Evolutionary conservation across 2,329 filamentous ascomycete genomes (phyloP), one percentile per base, ranked within the genome.

Genomic region (Colletotrichum acutatum): DNA sequence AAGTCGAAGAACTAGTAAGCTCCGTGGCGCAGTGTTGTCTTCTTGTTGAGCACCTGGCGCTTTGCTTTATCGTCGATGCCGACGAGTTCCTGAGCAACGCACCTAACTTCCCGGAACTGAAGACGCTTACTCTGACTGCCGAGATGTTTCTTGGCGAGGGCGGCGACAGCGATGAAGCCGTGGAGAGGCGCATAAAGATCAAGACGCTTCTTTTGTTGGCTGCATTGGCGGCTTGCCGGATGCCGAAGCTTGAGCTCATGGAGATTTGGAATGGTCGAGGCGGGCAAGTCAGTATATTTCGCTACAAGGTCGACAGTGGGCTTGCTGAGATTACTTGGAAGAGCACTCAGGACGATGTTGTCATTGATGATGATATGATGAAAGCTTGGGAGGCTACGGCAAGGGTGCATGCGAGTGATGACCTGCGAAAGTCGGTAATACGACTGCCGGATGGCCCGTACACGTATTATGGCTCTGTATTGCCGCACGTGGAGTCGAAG

Each of bases 181-280:
- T 14, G 9, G 30, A 49, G 3, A 19, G 16, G 66, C n/a, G 1
- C 7, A 64, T 1, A 1, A 57, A 5, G 5, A 28, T 52, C 7
- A 12, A 9, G 16, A 52, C 32, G 0, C 14, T 68, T 24, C 24
- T 68, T 2, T 8, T 46, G 1, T 19, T 28, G 19, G 66, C 59
- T 26, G 52, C 59, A 0, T 1, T 3, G 9, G 66, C 52, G 32
- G 53, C 66, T 3, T 5, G 12, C 26, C 8, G 8, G 14, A 68
- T 68, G 52, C 59, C 66, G 1, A 49, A 64, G 22, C 52, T 68
- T 0, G 49, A 28, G 8, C 8, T 58, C 11, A 63, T 64, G 59
- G 59, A 68, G 28, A 28, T 68, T 0, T 68, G 66, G 34, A 68
- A 68, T 19, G 16, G 49, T 4, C 32, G 59, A 3, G 14, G 11